phyloP scores from a whole-genome alignment of 2,329 filamentous ascomycete species.

The Monosporascus sp. region DNA sequence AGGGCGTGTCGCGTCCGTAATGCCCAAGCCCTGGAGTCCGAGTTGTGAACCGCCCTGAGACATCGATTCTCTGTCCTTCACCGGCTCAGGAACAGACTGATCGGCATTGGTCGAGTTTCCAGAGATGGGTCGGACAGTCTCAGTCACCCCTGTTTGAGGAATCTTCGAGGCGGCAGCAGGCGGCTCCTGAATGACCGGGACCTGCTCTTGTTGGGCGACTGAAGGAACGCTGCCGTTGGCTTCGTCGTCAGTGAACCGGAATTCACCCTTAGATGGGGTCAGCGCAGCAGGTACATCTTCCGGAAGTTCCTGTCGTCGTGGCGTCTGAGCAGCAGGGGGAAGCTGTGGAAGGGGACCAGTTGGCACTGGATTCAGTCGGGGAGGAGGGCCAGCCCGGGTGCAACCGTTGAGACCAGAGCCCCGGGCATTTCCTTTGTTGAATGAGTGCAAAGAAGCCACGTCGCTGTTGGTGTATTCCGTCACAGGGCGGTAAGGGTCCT shows the following conservation, averaged over 20 bases:
- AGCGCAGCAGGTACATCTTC: conserved; percentile 7
- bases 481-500: conserved; percentile 78
- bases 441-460: conserved; percentile 50
- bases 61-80: conserved; percentile 18
- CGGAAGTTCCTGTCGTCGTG: conserved; percentile 5
- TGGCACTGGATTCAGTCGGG: conserved; percentile 42
- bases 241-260: conserved; percentile 32
- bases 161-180: conserved; percentile 26
- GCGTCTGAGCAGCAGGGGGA: conserved; percentile 19
- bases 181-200: conserved; percentile 34
- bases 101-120: conserved; percentile 13
- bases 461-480: conserved; percentile 54
- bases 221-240: conserved; percentile 12
- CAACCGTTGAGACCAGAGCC: conserved; percentile 38
- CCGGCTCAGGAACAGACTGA: conserved; percentile 12
- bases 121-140: conserved; percentile 17
- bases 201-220: conserved; percentile 19
- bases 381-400: conserved; percentile 19
- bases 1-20: conserved; percentile 23
- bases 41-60: conserved; percentile 6
- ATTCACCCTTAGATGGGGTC: conserved; percentile 23
- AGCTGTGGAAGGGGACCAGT: conserved; percentile 28
- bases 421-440: conserved; percentile 31
- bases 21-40: conserved; percentile 15
- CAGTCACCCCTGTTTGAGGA: conserved; percentile 15